These are phyloP conservation scores for Actinomortierella wolfii DNA, from an alignment of 371 early-diverging fungal genomes.

Conservation along the genomic window DNA sequence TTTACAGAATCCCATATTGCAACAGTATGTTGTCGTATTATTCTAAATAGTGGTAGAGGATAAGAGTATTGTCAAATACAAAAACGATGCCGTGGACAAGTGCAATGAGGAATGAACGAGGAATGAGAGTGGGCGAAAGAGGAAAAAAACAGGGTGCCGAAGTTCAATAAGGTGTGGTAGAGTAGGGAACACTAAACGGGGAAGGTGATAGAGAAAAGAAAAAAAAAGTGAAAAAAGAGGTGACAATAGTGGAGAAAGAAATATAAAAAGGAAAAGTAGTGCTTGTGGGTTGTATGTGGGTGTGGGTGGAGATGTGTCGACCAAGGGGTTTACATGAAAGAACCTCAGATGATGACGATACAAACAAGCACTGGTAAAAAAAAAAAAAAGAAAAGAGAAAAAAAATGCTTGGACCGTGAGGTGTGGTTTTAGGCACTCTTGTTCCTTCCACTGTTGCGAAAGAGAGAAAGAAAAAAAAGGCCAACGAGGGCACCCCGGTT, in stretches of 20 bases:
- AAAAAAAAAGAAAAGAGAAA: too few species aligned
- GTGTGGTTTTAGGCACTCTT: too few species aligned
- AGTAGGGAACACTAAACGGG: neutral
- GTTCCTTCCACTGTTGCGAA: neutral
- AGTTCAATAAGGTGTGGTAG: neutral
- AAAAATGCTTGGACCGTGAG: neutral
- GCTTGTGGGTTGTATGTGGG: too few species aligned
- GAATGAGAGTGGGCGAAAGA: neutral
- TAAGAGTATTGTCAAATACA: neutral
- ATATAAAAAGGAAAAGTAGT: neutral
- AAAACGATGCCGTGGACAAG: neutral
- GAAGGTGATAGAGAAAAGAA: neutral
- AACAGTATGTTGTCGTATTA: neutral
- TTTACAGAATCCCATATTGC: constrained; percentile 62
- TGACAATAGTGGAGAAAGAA: neutral
- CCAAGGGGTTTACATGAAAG: too few species aligned
- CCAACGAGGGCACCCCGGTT: neutral
- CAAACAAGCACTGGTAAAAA: too few species aligned
- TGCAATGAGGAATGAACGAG: neutral
- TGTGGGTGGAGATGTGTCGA: too few species aligned
- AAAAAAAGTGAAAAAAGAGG: neutral
- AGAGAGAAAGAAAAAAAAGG: neutral
- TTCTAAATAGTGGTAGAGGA: neutral
- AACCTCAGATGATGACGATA: too few species aligned
- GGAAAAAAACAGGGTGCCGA: neutral